These are phyloP conservation scores for Fragaria vesca DNA, from an alignment of 306 rosid genomes.

Conservation along the genomic window DNA sequence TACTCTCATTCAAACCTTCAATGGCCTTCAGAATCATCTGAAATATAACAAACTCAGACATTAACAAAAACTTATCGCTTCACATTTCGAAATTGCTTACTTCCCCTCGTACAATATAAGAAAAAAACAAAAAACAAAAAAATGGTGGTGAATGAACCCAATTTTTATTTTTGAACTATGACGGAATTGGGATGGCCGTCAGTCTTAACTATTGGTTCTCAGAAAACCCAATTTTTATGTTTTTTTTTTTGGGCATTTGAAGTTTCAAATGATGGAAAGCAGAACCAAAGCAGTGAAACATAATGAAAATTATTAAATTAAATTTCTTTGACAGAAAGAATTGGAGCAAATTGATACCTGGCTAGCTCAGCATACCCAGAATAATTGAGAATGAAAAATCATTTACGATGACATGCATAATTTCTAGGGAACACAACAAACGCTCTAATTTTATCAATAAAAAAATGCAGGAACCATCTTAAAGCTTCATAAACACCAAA, in stretches of 20 bases:
- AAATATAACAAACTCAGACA: conserved; percentile 1
- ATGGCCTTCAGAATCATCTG: conserved; percentile 77
- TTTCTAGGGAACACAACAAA: neutral
- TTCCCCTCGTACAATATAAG: neutral
- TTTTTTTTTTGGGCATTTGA: neutral
- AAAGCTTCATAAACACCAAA: neutral
- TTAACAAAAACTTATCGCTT: neutral
- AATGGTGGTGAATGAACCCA: neutral
- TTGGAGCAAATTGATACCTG: neutral
- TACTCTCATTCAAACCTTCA: conserved; percentile 47
- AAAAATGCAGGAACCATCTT: neutral
- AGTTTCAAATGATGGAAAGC: neutral
- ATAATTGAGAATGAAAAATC: neutral
- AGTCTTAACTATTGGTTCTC: neutral
- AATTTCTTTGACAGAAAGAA: neutral
- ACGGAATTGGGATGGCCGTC: neutral
- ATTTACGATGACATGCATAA: neutral
- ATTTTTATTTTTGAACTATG: no score
- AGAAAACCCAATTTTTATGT: neutral
- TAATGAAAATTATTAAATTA: neutral
- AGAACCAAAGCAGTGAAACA: neutral
- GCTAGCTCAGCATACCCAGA: neutral
- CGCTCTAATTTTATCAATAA: neutral
- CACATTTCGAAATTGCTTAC: neutral
- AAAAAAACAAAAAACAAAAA: neutral